Evolutionary conservation across 495 filamentous ascomycete genomes (phyloP).

Genomic region (Penicilliopsis zonata): DNA sequence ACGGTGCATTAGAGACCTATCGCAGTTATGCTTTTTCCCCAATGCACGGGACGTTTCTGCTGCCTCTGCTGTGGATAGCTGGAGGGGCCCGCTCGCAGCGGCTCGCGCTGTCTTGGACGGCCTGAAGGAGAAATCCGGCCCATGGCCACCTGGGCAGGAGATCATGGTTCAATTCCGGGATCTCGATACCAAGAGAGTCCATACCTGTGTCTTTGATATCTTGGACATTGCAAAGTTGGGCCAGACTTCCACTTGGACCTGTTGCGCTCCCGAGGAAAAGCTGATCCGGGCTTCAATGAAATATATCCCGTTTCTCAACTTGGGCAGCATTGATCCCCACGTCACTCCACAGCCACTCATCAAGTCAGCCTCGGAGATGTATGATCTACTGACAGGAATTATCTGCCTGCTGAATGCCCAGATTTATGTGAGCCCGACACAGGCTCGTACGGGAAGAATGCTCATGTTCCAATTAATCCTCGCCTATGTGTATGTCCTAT

Average conservation of each 20-base stretch:
- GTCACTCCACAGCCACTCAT: slow-evolving; percentile 3
- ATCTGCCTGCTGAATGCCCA: slow-evolving; percentile 1
- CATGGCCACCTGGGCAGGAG: too few relatives aligned
- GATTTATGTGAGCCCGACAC: slow-evolving; percentile 1
- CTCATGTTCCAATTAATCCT: slow-evolving; percentile 4
- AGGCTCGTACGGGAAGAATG: slow-evolving; percentile 2
- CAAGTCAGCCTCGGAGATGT: slow-evolving; percentile 3
- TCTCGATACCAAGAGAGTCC: too few relatives aligned
- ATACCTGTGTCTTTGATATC: too few relatives aligned
- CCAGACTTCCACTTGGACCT: too few relatives aligned
- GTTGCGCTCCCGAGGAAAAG: too few relatives aligned
- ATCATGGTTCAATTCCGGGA: too few relatives aligned
- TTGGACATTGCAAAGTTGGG: too few relatives aligned
- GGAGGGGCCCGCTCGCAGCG: too few relatives aligned
- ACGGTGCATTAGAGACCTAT: slow-evolving; percentile 10
- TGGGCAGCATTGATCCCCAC: slow-evolving; percentile 1
- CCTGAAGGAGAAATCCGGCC: too few relatives aligned
- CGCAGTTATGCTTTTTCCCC: slow-evolving; percentile 3
- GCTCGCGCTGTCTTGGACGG: too few relatives aligned
- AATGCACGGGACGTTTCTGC: too few relatives aligned
- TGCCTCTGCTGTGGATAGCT: too few relatives aligned
- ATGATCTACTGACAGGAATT: slow-evolving; percentile 4
- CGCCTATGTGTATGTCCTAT: slow-evolving; percentile 1
- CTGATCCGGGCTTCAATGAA: background rate
- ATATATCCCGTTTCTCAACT: background rate